Evolutionary conservation across 352 stramenopile species (phyloP), one percentile per base, ranked within the genome.

Genomic region (Pythium phragmiticola): DNA sequence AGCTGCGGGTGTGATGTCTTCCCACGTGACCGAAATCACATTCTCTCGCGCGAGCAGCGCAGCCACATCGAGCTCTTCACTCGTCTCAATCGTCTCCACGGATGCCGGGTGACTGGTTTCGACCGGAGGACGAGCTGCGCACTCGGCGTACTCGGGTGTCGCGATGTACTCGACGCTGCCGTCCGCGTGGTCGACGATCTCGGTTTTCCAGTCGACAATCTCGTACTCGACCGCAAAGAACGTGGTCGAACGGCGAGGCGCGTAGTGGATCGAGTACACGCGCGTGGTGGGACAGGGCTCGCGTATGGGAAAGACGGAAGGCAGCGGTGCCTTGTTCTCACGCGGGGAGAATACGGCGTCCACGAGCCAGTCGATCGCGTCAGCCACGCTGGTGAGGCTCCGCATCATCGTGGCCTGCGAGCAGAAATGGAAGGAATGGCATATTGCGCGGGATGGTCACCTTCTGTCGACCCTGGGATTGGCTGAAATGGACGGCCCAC

Each of bases 161-260:
- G 45, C 30, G 45, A 50, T 17, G 45, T 19, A 50, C 45, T 50
- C 12, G 23, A 53, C 28, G 47, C 47, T 16, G 23, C 28, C 47
- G 33, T 53, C 47, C 12, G 16, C 47, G 47, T 33, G 13, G 47
- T 39, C 28, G 26, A 53, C 21, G 7, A 39, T 21, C 23, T 53
- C 47, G 23, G 28, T 53, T 12, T n/a, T 26, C 47, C 47, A 53
- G 47, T 53, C 47, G 26, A 53, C 47, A 23, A 53, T 53, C 3
- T 53, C 47, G 28, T 36, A 7, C 16, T 52, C 46, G 7, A 39
- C 28, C 47, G 26, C 28, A 37, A 33, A 26, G 9, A 34, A 33
- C 45, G 45, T 21, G 41, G 14, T 46, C 41, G 41, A 46, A 14
- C 7, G 12, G 14, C 41, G 23, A 14, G 19, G 45, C 19, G 45